Evolutionary conservation across 169 alveolate species (phyloP), one percentile per base, ranked within the genome.

Genomic region (Babesia ovis): DNA sequence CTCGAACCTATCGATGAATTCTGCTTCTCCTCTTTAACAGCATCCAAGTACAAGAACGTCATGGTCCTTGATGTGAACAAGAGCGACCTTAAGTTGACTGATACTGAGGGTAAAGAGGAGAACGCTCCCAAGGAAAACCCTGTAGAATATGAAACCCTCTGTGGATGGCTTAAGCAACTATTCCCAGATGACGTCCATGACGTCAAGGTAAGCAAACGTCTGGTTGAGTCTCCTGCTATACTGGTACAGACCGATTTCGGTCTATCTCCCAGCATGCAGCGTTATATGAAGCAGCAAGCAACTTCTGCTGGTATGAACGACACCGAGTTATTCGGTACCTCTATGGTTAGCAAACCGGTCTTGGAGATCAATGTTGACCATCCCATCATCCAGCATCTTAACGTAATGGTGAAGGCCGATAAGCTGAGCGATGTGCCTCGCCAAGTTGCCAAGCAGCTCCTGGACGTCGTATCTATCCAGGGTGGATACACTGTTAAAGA

Each of bases 1-100:
- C 92, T 94, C 45, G 99, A 97, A 67, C 99, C 99, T 12, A 91
- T 97, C 58, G 99, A 97, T 80, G 99, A 97, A 90, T 97, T 95
- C 89, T 92, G 97, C 68, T 88, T 95, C 77, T 92, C 97, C 68
- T 94, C 97, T 59, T 62, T 92, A 46, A 66, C 85, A 27, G 92
- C 96, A 41, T 72, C 91, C 41, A 97, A 97, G 84, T 97, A 91
- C 69, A 95, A 94, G 83, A 95, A 95, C 62, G 91, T 92, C 70
- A 92, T 94, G 85, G 93, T 96, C 54, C 88, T 91, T 71, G 96
- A 95, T 68, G 96, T 96, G 32, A 98, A 95, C 55, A 95, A 95
- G 89, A 97, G 96, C 25, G 98, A 96, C 68, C 91, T 95, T 59
- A 95, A 95, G 77, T 84, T 95, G 73, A 94, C 94, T 80, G 95